Conservation (phyloP, 177 flowering plant species). For the Tripterygium wilfordii region DNA sequence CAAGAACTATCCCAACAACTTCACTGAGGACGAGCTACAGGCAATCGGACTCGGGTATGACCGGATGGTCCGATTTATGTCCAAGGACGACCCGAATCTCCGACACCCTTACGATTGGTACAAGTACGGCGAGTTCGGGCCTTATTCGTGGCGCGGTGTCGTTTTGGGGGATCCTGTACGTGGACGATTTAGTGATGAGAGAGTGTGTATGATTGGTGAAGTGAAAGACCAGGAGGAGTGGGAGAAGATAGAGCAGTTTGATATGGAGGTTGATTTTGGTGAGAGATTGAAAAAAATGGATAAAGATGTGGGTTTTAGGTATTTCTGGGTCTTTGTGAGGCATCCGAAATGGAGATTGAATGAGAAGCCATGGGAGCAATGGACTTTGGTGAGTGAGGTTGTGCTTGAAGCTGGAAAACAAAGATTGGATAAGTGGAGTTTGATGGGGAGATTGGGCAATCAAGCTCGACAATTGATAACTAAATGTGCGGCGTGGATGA, state of each 20-base stretch:
- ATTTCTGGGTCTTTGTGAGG: conserved; percentile 87
- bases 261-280: conserved; percentile 59
- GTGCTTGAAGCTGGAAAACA: conserved; percentile 59
- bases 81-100: conserved; percentile 75
- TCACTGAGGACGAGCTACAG: conserved; percentile 73
- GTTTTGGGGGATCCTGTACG: conserved; percentile 85
- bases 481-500: conserved; percentile 92
- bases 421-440: conserved; percentile 82
- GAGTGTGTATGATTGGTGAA: conserved; percentile 53
- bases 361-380: conserved; percentile 88
- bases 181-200: conserved; percentile 66
- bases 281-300: conserved; percentile 45
- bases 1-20: conserved; percentile 58
- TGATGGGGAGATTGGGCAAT: conserved; percentile 91
- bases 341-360: conserved; percentile 78
- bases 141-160: conserved; percentile 89
- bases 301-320: conserved; percentile 40
- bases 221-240: conserved; percentile 82
- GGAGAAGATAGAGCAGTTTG: conserved; percentile 81
- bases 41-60: conserved; percentile 91
- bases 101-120: conserved; percentile 93
- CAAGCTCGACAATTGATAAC: conserved; percentile 55
- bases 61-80: conserved; percentile 88
- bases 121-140: conserved; percentile 94
- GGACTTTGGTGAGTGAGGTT: conserved; percentile 85